Percentiles rank a stretch among this genome's conserved stretches.
These are phyloP conservation scores for Exophiala aquamarina DNA, from an alignment of 2,329 filamentous ascomycete genomes.

Conservation along the genomic window DNA sequence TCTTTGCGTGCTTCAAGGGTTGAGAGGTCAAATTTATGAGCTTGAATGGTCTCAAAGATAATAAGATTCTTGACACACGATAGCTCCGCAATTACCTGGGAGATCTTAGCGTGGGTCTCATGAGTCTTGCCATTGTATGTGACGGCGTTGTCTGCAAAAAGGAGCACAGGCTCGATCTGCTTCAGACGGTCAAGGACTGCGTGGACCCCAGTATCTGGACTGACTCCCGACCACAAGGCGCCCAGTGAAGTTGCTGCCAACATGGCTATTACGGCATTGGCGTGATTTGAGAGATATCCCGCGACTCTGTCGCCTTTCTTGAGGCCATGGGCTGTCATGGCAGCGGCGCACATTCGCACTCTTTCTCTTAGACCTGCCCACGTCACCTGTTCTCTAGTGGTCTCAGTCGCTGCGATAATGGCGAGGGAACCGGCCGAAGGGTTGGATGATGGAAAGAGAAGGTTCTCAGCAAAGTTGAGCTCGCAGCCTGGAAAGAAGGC, in stretches of 20 bases:
- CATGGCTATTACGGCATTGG: slow-evolving; percentile 83
- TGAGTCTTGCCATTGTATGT: slow-evolving; percentile 91
- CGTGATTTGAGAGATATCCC: slow-evolving; percentile 85
- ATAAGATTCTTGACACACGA: slow-evolving; percentile 68
- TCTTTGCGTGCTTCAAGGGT: slow-evolving; percentile 33
- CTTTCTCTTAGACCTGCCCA: slow-evolving; percentile 80
- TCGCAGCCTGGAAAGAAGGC: slow-evolving; percentile 76
- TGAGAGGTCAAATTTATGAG: slow-evolving; percentile 37
- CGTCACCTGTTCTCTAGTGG: slow-evolving; percentile 61
- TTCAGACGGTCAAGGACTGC: slow-evolving; percentile 83
- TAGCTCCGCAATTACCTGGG: slow-evolving; percentile 70
- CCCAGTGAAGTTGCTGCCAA: slow-evolving; percentile 79
- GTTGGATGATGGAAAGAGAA: slow-evolving; percentile 71
- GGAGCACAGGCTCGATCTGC: slow-evolving; percentile 78
- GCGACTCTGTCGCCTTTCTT: slow-evolving; percentile 61
- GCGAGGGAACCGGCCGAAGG: slow-evolving; percentile 62
- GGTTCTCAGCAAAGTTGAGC: slow-evolving; percentile 93
- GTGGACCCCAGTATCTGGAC: slow-evolving; percentile 86
- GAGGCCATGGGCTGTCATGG: slow-evolving; percentile 67
- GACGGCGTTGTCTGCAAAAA: slow-evolving; percentile 86
- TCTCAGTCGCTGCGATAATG: slow-evolving; percentile 80
- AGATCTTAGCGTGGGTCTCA: slow-evolving; percentile 74
- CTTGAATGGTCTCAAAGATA: slow-evolving; percentile 66
- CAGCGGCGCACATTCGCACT: slow-evolving; percentile 71
- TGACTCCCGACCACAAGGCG: slow-evolving; percentile 89